Conservation (phyloP, 2,329 filamentous ascomycete genomes). For the Cucurbitaria berberidis region DNA sequence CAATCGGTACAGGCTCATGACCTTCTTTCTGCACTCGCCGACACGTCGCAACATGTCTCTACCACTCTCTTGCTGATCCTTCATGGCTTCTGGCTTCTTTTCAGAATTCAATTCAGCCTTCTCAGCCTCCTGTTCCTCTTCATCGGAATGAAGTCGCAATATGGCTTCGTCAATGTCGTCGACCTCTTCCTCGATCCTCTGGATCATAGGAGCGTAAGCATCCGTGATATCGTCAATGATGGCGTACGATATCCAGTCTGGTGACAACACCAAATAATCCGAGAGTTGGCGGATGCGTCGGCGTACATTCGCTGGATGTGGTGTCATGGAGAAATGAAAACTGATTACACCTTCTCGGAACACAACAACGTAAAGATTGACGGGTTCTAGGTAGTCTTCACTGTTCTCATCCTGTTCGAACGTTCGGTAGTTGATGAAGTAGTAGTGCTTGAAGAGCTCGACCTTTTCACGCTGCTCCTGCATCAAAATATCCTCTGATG, state of each 20-base stretch:
- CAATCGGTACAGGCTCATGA: conserved; percentile 92
- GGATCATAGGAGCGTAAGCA: conserved; percentile 90
- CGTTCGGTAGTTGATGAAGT: conserved; percentile 97
- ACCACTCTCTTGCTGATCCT: conserved; percentile 55
- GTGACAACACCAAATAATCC: conserved; percentile 89
- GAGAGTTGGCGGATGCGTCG: conserved; percentile 90
- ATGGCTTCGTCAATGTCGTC: conserved; percentile 96
- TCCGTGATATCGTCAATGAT: conserved; percentile 99
- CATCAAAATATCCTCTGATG: conserved; percentile 95
- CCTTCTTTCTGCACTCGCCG: conserved; percentile 93
- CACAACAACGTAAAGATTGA: conserved; percentile 97
- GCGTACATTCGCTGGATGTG: conserved; percentile 94
- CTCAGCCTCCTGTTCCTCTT: conserved; percentile 39
- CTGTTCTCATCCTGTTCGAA: conserved; percentile 94
- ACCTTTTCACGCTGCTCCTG: conserved; percentile 98
- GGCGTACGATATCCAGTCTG: conserved; percentile 98
- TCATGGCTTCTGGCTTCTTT: conserved; percentile 48
- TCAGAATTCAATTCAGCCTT: conserved; percentile 33
- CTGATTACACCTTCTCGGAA: conserved; percentile 95
- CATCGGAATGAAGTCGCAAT: conserved; percentile 75
- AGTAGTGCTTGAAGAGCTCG: conserved; percentile 95
- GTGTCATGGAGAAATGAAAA: conserved; percentile 96
- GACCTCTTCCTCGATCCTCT: conserved; percentile 92
- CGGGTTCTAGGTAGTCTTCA: conserved; percentile 89
- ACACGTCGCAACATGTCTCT: conserved; percentile 90